phyloP scores from a whole-genome alignment of 257 asterid genomes.

The Nicotiana noctiflora region DNA sequence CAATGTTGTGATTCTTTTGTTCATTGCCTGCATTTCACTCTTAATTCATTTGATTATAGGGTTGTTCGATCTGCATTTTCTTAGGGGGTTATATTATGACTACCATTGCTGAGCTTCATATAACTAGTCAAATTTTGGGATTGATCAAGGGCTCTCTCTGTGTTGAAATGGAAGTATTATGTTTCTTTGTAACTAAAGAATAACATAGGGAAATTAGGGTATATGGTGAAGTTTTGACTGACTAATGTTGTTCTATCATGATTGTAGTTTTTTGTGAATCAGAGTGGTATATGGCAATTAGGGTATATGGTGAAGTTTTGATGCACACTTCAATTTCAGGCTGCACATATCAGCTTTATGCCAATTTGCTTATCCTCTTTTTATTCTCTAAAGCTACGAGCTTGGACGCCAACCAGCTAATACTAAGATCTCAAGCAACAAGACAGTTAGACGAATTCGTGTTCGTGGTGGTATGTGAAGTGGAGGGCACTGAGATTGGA shows the following conservation, averaged over 20 bases:
- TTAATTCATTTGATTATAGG: not conserved
- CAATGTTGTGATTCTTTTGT: not conserved
- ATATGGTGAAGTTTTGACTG: not conserved
- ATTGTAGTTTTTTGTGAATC: not conserved
- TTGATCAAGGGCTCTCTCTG: not conserved
- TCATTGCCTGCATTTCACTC: not conserved
- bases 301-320: not conserved
- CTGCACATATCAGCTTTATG: not conserved
- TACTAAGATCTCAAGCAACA: constrained; percentile 66
- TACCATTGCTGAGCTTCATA: not conserved
- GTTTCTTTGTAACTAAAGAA: not conserved
- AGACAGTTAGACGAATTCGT: constrained; percentile 60
- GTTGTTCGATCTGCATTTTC: not conserved
- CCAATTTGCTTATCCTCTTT: not conserved
- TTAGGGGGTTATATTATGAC: not conserved
- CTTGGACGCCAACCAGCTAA: constrained; percentile 83
- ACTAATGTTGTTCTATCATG: not conserved
- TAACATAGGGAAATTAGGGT: not conserved
- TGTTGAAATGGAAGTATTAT: not conserved
- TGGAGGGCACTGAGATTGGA: constrained; percentile 71
- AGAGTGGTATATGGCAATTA: no score
- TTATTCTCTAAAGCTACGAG: constrained; percentile 47
- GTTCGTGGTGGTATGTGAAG: constrained; percentile 73
- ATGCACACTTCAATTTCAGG: not conserved
- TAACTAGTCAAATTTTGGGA: not conserved